phyloP scores from a whole-genome alignment of 768 basidiomycete genomes.

The Postia placenta region DNA sequence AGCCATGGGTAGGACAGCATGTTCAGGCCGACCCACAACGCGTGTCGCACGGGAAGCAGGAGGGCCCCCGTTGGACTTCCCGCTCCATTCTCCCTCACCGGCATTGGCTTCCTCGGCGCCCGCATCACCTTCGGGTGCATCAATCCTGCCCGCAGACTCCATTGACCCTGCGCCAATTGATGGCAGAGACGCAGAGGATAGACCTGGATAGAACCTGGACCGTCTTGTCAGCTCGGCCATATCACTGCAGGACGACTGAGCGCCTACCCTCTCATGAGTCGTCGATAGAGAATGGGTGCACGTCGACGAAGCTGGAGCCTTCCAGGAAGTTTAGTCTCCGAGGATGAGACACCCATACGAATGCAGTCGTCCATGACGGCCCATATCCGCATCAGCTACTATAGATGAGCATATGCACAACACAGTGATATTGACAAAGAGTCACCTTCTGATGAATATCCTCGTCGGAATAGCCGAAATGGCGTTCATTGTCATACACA shows the following conservation, averaged over 20 bases:
- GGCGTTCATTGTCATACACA: slow-evolving; percentile 87
- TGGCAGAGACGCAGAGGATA: slow-evolving; percentile 30
- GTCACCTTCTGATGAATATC: slow-evolving; percentile 69
- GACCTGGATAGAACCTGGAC: slow-evolving; percentile 46
- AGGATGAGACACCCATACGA: slow-evolving; percentile 72
- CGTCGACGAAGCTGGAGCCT: slow-evolving; percentile 71
- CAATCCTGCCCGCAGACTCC: slow-evolving; percentile 15
- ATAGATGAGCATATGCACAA: not conserved
- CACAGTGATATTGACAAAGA: not conserved
- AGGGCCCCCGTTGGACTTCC: slow-evolving; percentile 1
- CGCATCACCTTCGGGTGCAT: slow-evolving; percentile 13
- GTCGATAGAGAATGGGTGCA: slow-evolving; percentile 83
- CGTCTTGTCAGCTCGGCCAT: no score
- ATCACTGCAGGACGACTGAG: no score
- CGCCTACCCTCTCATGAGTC: slow-evolving; percentile 81
- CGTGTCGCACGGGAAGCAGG: slow-evolving; percentile 26
- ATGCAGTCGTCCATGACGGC: slow-evolving; percentile 92
- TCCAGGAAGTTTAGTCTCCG: slow-evolving; percentile 82
- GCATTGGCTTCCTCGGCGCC: not conserved
- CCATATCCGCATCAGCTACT: slow-evolving; percentile 73
- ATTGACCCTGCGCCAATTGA: slow-evolving; percentile 26
- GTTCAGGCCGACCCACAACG: slow-evolving; percentile 75
- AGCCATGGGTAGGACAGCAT: slow-evolving; percentile 74
- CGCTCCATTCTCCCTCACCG: not conserved
- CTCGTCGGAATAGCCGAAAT: slow-evolving; percentile 68